Evolutionary conservation across 495 filamentous ascomycete species (phyloP), one percentile per base, ranked within the genome.

Genomic region (Niebla homalea): DNA sequence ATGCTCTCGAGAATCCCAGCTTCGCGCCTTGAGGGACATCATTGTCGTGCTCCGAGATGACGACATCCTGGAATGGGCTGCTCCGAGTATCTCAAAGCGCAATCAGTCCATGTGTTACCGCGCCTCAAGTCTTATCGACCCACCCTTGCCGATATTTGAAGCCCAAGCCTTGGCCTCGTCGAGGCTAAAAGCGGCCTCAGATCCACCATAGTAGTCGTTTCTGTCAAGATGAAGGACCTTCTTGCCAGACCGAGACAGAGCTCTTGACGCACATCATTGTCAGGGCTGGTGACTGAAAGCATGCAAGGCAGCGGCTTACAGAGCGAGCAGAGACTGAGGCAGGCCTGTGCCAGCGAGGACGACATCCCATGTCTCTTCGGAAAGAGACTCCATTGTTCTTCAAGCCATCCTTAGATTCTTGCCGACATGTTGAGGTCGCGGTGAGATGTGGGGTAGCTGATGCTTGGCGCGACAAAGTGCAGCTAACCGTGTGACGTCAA

Each of bases 301-400:
- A 2, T 32, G 29, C 29, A 32, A 3, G 43, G 25, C 52, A 43
- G 43, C 46, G 67, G 70, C 85, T 74, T 77, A 98, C 92, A 95
- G 72, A 54, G 92, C 90, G 55, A 98, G 77, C 48, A 98, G 80
- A 40, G 89, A 96, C 64, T 95, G 85, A 57, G 80, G 75, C 55
- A 97, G 64, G 43, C 88, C 92, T 45, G 92, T 98, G 55, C 93
- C 93, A 53, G 79, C 76, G 54, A 98, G 87, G 50, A 92, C 71
- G 57, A 93, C 80, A 70, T 98, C 92, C 93, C 93, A 98, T 42
- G 73, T 68, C 26, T 85, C 87, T 45, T 83, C 81, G 62, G 79
- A 68, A 49, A 94, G 72, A 42, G 83, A 79, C 57, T 93, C 87
- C 87, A 94, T 95, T 11, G 29, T 32, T 32, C 8, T 32, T 32